phyloP scores from a whole-genome alignment of 139 green algal genomes.

The Chlamydomonas asymmetrica region DNA sequence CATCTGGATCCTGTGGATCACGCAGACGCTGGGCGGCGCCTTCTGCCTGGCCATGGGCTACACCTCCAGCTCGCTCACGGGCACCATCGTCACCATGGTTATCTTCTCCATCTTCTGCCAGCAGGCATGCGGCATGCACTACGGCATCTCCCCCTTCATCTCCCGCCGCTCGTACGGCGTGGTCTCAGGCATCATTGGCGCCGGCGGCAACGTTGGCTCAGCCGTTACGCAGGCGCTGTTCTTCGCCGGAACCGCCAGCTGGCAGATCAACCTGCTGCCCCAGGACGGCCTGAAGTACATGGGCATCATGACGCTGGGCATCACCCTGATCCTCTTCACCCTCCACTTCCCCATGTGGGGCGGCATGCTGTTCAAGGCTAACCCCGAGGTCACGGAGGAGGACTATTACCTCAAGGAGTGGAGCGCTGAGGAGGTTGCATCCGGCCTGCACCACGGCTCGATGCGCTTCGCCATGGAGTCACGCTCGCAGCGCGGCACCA shows the following conservation, averaged over 20 bases:
- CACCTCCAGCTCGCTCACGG: slow-evolving; percentile 52
- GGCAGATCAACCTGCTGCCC: slow-evolving; percentile 38
- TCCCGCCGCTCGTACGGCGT: slow-evolving; percentile 84
- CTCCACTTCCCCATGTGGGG: slow-evolving; percentile 96
- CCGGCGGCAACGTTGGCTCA: slow-evolving; percentile 88
- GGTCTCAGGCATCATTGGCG: slow-evolving; percentile 86
- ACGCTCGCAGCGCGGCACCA: no score
- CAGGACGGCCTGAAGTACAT: slow-evolving; percentile 83
- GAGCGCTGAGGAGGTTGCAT: slow-evolving; percentile 50
- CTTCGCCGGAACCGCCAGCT: slow-evolving; percentile 60
- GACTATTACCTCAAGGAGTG: slow-evolving; percentile 85
- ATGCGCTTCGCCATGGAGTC: slow-evolving; percentile 68
- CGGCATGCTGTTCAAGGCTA: slow-evolving; percentile 74
- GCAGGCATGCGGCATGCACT: slow-evolving; percentile 61
- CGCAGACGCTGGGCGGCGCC: slow-evolving; percentile 73
- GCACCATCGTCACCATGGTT: slow-evolving; percentile 82
- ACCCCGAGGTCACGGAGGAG: slow-evolving; percentile 73
- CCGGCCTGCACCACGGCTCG: slow-evolving; percentile 54
- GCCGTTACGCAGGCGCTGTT: slow-evolving; percentile 89
- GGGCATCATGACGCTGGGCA: slow-evolving; percentile 80
- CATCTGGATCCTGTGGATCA: slow-evolving; percentile 69
- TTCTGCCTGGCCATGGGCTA: slow-evolving; percentile 82
- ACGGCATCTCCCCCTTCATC: slow-evolving; percentile 89
- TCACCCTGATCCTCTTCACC: slow-evolving; percentile 66
- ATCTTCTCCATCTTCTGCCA: slow-evolving; percentile 86